Evolutionary conservation across 352 stramenopile genomes (phyloP).

Genomic region (Phytophthora sp.): DNA sequence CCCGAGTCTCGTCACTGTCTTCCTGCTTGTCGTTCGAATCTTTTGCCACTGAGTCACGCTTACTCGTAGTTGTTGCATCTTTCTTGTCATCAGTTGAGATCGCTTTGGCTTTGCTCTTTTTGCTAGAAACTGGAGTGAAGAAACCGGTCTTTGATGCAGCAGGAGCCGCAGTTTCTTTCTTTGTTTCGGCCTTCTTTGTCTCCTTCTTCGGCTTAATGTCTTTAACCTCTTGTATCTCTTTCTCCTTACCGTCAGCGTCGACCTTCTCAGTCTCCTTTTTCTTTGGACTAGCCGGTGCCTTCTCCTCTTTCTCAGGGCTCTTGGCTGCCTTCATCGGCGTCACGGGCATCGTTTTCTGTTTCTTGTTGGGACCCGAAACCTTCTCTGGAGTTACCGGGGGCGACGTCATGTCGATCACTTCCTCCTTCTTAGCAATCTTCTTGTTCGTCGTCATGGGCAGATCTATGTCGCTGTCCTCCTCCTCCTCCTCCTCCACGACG

Average conservation of each 20-base stretch:
- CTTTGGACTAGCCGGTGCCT: background rate
- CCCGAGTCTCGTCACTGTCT: constrained; percentile 19
- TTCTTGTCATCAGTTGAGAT: constrained; percentile 23
- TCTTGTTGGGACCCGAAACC: constrained; percentile 29
- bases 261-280: constrained; percentile 2
- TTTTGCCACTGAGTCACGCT: constrained; percentile 16
- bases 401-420: constrained; percentile 49
- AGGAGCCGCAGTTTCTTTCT: constrained; percentile 23
- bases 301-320: constrained; percentile 12
- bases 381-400: constrained; percentile 22
- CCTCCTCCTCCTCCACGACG: constrained; percentile 63
- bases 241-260: constrained; percentile 6
- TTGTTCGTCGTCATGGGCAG: constrained; percentile 28
- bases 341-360: constrained; percentile 17
- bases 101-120: constrained; percentile 30
- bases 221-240: constrained; percentile 21
- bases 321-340: constrained; percentile 14
- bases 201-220: constrained; percentile 20
- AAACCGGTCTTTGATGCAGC: constrained; percentile 34
- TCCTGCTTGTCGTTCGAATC: constrained; percentile 19
- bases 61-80: constrained; percentile 6
- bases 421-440: constrained; percentile 36
- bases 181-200: constrained; percentile 7
- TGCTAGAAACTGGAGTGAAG: constrained; percentile 37
- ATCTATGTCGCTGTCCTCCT: constrained; percentile 54